Evolutionary conservation across 2,329 filamentous ascomycete genomes (phyloP).

Genomic region (Alternaria panax): DNA sequence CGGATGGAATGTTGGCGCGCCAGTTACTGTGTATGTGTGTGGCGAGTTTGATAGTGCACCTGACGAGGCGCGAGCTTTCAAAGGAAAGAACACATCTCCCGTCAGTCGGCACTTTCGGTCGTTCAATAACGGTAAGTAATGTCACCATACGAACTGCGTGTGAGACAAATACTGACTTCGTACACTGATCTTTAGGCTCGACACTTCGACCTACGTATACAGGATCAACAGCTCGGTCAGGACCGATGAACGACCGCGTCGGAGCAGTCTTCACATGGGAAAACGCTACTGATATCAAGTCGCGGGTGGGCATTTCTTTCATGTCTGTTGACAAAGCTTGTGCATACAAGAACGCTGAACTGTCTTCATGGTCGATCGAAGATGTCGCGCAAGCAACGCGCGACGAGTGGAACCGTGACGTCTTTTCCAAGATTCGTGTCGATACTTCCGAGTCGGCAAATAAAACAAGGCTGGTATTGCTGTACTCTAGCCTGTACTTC

Average conservation of each 20-base stretch:
- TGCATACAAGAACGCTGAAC: slow-evolving; percentile 56
- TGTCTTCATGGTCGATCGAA: slow-evolving; percentile 54
- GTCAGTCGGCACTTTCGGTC: slow-evolving; percentile 43
- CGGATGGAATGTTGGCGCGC: slow-evolving; percentile 49
- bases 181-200: too few relatives aligned
- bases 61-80: slow-evolving; percentile 36
- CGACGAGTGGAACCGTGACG: slow-evolving; percentile 57
- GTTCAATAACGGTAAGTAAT: slow-evolving; percentile 42
- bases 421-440: slow-evolving; percentile 64
- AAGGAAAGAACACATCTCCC: slow-evolving; percentile 49
- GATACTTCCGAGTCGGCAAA: slow-evolving; percentile 38
- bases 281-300: slow-evolving; percentile 52
- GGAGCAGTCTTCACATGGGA: slow-evolving; percentile 62
- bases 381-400: slow-evolving; percentile 52
- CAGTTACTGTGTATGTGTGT: slow-evolving; percentile 47
- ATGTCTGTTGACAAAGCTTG: slow-evolving; percentile 56
- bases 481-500: slow-evolving; percentile 48
- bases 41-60: slow-evolving; percentile 44
- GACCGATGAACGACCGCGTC: slow-evolving; percentile 53
- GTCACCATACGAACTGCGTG: too few relatives aligned
- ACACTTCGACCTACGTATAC: slow-evolving; percentile 41
- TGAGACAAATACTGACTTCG: too few relatives aligned
- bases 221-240: slow-evolving; percentile 37
- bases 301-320: slow-evolving; percentile 61
- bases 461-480: slow-evolving; percentile 40